Base-by-base conservation (phyloP, 129 eudicot species). In the Lactuca saligna region DNA sequence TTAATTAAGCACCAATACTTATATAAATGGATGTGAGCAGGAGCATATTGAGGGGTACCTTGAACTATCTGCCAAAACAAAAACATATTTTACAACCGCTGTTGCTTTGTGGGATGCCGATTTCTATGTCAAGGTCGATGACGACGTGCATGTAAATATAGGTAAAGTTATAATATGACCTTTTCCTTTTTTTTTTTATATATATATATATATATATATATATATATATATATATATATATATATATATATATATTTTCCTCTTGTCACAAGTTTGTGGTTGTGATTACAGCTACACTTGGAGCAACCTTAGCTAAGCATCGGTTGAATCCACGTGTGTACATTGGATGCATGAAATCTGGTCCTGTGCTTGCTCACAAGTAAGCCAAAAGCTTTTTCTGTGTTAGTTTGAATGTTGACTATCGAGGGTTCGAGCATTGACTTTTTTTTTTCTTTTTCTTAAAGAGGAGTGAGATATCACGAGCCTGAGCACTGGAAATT, bases 401-500 rank as follows among this genome's bases (percentile, higher is more conserved):
- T 29, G 8, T 74, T 42, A 14, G 53, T 58, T 8, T 16, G 38
- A 20, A 15, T 55, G 29, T 49, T 9, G 10, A 41, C 11, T 4
- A n/a, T 71, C 42, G 17, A 77, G 73, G 46, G 56, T 69, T 61
- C 14, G 16, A 29, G 50, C 15, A 17, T 57, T 25, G 60, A 63
- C 57, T 38, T 49, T 37, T 16, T 61, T 44, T 44, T 38, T 49
- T 37, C 12, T 61, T 44, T 44, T 68, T 14, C 53, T 61, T 39
- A 63, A 57, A 92, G 98, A 85, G 96, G 98, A 42, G 96, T 88
- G 79, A 88, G 94, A 69, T 91, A 91, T 75, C 96, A 91, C 34
- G 97, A 91, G 70, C 97, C 97, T 6, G 97, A 91, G 88, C 73
- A 83, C 48, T 91, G 97, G 97, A 91, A 91, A 80, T 91, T 91